Evolutionary conservation across 805 yeast genomes (phyloP), one percentile per base, ranked within the genome.

Genomic region (Clavispora asparagi): DNA sequence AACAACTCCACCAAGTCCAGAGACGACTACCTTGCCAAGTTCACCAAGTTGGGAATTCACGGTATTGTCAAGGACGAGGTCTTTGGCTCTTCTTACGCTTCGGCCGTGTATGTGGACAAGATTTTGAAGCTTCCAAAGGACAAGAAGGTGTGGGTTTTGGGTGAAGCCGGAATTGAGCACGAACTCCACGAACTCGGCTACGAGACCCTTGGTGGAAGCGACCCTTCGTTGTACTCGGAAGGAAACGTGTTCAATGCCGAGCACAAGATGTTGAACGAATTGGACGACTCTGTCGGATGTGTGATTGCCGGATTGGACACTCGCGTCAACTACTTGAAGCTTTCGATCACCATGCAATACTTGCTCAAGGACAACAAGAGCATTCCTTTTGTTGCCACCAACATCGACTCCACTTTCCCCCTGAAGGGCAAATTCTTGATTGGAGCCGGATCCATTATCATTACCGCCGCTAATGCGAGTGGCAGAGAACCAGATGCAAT

Each of bases 1-100:
- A 94, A 94, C 73, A 94, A 94, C 69, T 88, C 97, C 17, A 88
- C 97, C 28, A 92, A 94, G 63, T 85, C 97, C 1, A 74, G 99
- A 50, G 67, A 70, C 30, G 83, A 83, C 36, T 94, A 94, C 63
- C 76, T 86, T 28, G 65, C 71, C 53, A 94, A 94, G 67, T 89
- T 94, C 62, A 76, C 70, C 13, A 79, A 82, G 45, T 53, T 72
- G 14, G 76, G 76, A 7, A 82, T 83, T 40, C 77, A 79, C 1
- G 70, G 68, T 2, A 70, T 74, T 26, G 60, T 65, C 23, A 68
- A 71, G 52, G 82, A 80, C 31, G 96, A 92, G 62, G 82, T 94
- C 16, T 91, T 94, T 61, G 95, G 97, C 7, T 85, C 95, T 4
- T 83, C 97, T 6, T 94, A 85, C 67, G 96, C 98, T 5, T 76